phyloP scores from a whole-genome alignment of 805 yeast species.

The Schwanniomyces polymorphus region DNA sequence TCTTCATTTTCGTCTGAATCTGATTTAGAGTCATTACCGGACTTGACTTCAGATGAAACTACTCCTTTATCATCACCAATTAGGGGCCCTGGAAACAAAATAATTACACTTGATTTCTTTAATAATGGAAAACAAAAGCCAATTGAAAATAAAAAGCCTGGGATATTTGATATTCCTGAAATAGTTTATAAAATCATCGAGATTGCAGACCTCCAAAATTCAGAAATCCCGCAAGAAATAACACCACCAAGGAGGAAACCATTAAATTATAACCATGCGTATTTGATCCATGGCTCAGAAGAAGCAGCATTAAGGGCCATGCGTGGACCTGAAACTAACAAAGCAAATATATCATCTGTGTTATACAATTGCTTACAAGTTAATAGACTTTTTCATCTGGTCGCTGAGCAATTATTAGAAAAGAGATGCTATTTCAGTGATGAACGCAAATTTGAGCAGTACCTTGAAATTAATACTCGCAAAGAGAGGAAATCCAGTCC shows the following conservation, averaged over 20 bases:
- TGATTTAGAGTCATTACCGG: slow-evolving; percentile 40
- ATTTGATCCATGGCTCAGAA: slow-evolving; percentile 60
- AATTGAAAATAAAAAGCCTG: slow-evolving; percentile 12
- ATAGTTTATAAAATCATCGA: slow-evolving; percentile 60
- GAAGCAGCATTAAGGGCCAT: slow-evolving; percentile 47
- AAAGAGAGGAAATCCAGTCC: slow-evolving; percentile 35
- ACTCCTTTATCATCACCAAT: slow-evolving; percentile 18
- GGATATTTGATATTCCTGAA: slow-evolving; percentile 75
- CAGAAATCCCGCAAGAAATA: slow-evolving; percentile 59
- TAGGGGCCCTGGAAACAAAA: slow-evolving; percentile 4
- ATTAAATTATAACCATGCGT: slow-evolving; percentile 65
- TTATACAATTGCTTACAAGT: slow-evolving; percentile 68
- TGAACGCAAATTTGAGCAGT: slow-evolving; percentile 46
- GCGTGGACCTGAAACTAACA: slow-evolving; percentile 20
- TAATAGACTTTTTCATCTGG: slow-evolving; percentile 61
- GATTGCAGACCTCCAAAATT: slow-evolving; percentile 55
- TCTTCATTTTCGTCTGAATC: slow-evolving; percentile 17
- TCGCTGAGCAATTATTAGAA: slow-evolving; percentile 55
- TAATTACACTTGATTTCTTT: not conserved
- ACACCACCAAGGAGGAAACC: slow-evolving; percentile 68
- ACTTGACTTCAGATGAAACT: slow-evolving; percentile 30
- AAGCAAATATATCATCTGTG: slow-evolving; percentile 5
- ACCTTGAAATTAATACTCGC: slow-evolving; percentile 21
- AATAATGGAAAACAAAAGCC: not conserved
- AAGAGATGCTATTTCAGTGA: slow-evolving; percentile 55